A percentile compares a stretch with the other conserved stretches of the same genome.
These are phyloP conservation scores for Aegilops speltoides DNA, from an alignment of 176 grass and related monocot species.

Conservation along the genomic window DNA sequence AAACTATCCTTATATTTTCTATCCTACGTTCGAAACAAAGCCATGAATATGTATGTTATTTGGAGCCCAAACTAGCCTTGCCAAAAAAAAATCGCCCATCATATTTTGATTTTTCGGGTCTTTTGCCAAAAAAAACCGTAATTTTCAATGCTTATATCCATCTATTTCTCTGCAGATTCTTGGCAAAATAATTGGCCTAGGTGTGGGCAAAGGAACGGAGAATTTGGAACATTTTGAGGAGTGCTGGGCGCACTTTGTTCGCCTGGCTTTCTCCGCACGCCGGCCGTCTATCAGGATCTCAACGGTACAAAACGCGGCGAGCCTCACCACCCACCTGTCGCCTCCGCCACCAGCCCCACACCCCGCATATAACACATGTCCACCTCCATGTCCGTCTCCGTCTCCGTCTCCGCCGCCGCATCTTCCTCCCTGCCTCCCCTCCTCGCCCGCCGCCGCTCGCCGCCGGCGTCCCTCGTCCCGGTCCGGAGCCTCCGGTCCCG, in stretches of 20 bases:
- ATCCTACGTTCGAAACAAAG: too few relatives aligned
- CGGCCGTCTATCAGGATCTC: conserved; percentile 59
- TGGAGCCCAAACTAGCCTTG: too few relatives aligned
- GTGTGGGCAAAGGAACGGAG: too few relatives aligned
- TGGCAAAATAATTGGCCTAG: too few relatives aligned
- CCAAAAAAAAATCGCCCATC: too few relatives aligned
- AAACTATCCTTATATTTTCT: too few relatives aligned
- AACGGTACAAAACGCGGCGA: conserved; percentile 37
- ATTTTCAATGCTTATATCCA: too few relatives aligned
- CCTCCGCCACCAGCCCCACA: not conserved
- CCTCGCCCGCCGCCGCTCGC: not conserved
- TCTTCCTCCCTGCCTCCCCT: conserved; percentile 14
- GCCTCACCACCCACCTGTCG: conserved; percentile 29
- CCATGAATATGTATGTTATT: too few relatives aligned
- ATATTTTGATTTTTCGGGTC: too few relatives aligned
- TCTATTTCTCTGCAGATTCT: too few relatives aligned
- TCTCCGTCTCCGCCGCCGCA: conserved; percentile 26
- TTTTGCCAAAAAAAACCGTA: too few relatives aligned
- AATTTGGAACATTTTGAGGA: not conserved
- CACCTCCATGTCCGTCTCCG: conserved; percentile 15
- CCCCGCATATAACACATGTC: conserved; percentile 24
- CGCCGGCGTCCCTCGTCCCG: not conserved
- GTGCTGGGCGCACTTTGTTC: not conserved
- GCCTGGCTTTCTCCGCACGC: not conserved
- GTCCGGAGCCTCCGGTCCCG: not conserved